These are phyloP conservation scores for Pichiaceae sp. DNA, from an alignment of 1,139 yeast genomes.

Conservation along the genomic window DNA sequence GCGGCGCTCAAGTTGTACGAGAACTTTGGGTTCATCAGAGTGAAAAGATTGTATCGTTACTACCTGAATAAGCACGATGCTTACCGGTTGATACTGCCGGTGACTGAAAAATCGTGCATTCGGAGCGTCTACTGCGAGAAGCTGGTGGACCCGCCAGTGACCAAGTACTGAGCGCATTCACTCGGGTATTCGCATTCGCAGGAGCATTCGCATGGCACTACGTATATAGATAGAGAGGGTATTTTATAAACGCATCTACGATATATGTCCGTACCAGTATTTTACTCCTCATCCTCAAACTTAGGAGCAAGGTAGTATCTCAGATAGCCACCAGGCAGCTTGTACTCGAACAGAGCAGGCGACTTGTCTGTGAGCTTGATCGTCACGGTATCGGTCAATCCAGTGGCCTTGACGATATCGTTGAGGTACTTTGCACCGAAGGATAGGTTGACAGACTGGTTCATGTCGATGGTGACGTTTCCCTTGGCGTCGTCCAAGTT, in stretches of 20 bases:
- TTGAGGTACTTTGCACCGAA: constrained; percentile 86
- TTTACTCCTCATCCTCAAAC: constrained; percentile 82
- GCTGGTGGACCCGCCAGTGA: constrained; percentile 15
- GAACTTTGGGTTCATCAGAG: constrained; percentile 75
- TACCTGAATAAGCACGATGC: constrained; percentile 93
- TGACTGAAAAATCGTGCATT: constrained; percentile 40
- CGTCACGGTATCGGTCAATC: constrained; percentile 68
- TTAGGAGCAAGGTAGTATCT: constrained; percentile 97
- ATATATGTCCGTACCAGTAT: too few relatives aligned
- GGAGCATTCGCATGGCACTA: too few relatives aligned
- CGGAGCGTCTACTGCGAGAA: constrained; percentile 32
- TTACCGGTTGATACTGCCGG: constrained; percentile 63
- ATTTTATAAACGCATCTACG: too few relatives aligned
- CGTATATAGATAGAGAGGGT: too few relatives aligned
- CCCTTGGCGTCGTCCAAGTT: constrained; percentile 76
- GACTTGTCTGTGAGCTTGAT: constrained; percentile 84
- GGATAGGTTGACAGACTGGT: constrained; percentile 80
- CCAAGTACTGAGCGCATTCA: too few relatives aligned
- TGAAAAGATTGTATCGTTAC: constrained; percentile 76
- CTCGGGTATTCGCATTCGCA: too few relatives aligned
- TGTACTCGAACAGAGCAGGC: constrained; percentile 92
- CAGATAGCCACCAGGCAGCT: constrained; percentile 85
- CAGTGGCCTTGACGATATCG: constrained; percentile 87
- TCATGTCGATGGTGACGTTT: constrained; percentile 67
- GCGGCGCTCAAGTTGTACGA: constrained; percentile 79